Evolutionary conservation across 352 stramenopile species (phyloP).

Genomic region (Pilasporangium apinafurcum): DNA sequence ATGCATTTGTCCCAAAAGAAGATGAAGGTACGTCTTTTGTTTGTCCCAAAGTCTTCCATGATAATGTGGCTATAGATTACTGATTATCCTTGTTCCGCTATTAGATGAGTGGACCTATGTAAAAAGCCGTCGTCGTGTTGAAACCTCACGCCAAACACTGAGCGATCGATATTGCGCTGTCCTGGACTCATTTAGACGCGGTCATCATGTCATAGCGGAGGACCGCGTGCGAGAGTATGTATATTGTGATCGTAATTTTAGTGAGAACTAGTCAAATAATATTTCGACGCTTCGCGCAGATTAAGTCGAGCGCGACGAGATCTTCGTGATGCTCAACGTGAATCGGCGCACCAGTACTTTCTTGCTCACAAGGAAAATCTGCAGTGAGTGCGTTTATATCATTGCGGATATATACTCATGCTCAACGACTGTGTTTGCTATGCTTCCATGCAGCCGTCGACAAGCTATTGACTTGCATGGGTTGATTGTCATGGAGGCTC

Average conservation of each 20-base stretch:
- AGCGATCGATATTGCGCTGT: slow-evolving; percentile 55
- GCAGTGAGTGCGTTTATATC: slow-evolving; percentile 29
- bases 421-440: slow-evolving; percentile 8
- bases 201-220: slow-evolving; percentile 38
- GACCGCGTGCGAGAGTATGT: slow-evolving; percentile 59
- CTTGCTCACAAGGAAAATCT: slow-evolving; percentile 37
- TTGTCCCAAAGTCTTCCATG: slow-evolving; percentile 1
- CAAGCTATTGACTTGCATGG: slow-evolving; percentile 59
- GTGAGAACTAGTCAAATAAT: too few species aligned
- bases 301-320: slow-evolving; percentile 38
- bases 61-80: too few species aligned
- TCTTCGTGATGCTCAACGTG: slow-evolving; percentile 53
- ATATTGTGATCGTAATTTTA: neutral
- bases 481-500: slow-evolving; percentile 58
- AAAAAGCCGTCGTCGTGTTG: slow-evolving; percentile 42
- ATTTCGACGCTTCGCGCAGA: slow-evolving; percentile 17
- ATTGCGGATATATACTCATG: too few species aligned
- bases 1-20: too few species aligned
- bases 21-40: slow-evolving; percentile 11
- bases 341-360: slow-evolving; percentile 61
- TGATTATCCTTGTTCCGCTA: too few species aligned
- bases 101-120: slow-evolving; percentile 37
- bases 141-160: slow-evolving; percentile 40
- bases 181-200: slow-evolving; percentile 47
- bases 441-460: slow-evolving; percentile 18